Percentiles rank a stretch among this genome's conserved stretches.
phyloP scores from a whole-genome alignment of 2,329 filamentous ascomycete genomes.

The Cercospora sesami region DNA sequence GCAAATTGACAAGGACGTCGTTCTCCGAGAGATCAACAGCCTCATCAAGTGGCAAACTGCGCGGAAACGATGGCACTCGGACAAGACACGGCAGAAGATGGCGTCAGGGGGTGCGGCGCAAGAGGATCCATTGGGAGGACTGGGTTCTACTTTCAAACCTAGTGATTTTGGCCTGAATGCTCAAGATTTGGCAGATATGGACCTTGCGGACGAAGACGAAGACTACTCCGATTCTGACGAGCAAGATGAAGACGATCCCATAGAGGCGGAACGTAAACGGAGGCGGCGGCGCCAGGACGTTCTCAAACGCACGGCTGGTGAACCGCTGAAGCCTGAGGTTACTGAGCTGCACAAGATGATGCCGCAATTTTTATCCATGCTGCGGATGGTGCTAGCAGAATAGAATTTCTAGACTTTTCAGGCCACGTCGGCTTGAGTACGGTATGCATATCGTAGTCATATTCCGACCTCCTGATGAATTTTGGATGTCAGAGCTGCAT shows the following conservation, averaged over 20 bases:
- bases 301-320: slow-evolving; percentile 50
- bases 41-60: slow-evolving; percentile 93
- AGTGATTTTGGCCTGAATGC: slow-evolving; percentile 88
- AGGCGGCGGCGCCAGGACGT: slow-evolving; percentile 76
- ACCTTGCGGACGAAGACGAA: slow-evolving; percentile 71
- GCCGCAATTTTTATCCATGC: slow-evolving; percentile 39
- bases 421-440: not conserved
- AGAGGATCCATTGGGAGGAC: slow-evolving; percentile 55
- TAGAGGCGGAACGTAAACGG: slow-evolving; percentile 78
- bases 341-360: slow-evolving; percentile 39
- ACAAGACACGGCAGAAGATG: slow-evolving; percentile 99
- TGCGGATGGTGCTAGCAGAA: slow-evolving; percentile 40
- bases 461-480: not conserved
- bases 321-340: slow-evolving; percentile 41
- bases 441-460: not conserved
- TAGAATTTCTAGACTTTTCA: slow-evolving; percentile 10
- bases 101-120: slow-evolving; percentile 68
- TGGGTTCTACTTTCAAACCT: slow-evolving; percentile 64
- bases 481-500: not conserved
- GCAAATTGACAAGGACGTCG: slow-evolving; percentile 68
- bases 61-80: slow-evolving; percentile 95
- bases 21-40: slow-evolving; percentile 76
- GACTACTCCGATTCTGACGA: slow-evolving; percentile 71
- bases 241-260: slow-evolving; percentile 74
- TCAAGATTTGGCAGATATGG: slow-evolving; percentile 82